phyloP scores from a whole-genome alignment of 306 rosid genomes.

The Delonix regia region DNA sequence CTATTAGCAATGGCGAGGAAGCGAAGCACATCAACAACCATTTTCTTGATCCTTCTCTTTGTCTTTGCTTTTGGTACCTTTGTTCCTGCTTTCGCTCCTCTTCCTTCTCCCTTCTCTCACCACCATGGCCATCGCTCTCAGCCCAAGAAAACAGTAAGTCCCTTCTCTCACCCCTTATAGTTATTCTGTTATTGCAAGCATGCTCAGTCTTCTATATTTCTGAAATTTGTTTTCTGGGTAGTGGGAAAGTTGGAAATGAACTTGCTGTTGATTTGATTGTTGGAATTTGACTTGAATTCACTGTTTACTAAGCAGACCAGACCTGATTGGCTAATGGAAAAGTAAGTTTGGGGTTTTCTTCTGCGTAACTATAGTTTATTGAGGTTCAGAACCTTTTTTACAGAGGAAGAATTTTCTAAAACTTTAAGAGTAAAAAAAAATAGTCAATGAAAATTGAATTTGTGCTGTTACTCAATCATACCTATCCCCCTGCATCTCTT shows the following conservation, averaged over 20 bases:
- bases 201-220: background rate
- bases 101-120: constrained; percentile 54
- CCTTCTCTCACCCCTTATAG: background rate
- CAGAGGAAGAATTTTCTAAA: background rate
- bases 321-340: background rate
- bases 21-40: constrained; percentile 40
- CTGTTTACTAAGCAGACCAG: background rate
- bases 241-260: constrained; percentile 3
- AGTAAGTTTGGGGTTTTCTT: background rate
- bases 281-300: background rate
- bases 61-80: constrained; percentile 44
- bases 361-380: background rate
- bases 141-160: constrained; percentile 44
- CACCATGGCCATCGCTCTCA: constrained; percentile 31
- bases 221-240: constrained; percentile 3
- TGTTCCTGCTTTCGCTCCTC: constrained; percentile 64
- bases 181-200: background rate
- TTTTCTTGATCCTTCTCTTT: constrained; percentile 54
- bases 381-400: background rate
- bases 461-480: background rate
- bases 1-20: constrained; percentile 61
- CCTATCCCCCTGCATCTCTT: background rate
- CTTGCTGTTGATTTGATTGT: background rate
- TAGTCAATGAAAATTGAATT: background rate
- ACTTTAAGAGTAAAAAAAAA: background rate